Conservation (phyloP, 2,329 filamentous ascomycete species). For the Leptographium flavum region DNA sequence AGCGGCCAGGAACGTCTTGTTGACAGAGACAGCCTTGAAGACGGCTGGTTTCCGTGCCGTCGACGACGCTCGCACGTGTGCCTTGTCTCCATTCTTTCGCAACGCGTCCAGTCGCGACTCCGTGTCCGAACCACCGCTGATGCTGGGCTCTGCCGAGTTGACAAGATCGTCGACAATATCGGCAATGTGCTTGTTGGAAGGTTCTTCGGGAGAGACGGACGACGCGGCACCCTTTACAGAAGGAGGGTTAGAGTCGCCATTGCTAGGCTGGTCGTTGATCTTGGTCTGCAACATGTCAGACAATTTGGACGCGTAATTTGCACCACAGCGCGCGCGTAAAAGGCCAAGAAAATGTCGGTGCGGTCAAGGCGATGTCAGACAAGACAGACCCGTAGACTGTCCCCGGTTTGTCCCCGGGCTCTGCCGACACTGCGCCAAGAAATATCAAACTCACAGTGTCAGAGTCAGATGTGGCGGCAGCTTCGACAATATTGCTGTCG, state of each 20-base stretch:
- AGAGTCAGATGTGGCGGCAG: slow-evolving; percentile 31
- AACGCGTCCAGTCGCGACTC: slow-evolving; percentile 43
- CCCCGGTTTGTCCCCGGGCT: neutral
- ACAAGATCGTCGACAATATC: slow-evolving; percentile 42
- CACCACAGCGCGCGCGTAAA: neutral
- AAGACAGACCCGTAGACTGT: too few species aligned
- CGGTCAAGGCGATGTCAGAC: too few species aligned
- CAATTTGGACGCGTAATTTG: neutral
- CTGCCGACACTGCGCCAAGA: neutral
- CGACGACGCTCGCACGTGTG: slow-evolving; percentile 43
- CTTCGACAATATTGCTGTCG: slow-evolving; percentile 38
- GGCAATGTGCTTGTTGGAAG: slow-evolving; percentile 42
- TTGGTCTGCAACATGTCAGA: too few species aligned
- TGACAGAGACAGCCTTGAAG: slow-evolving; percentile 78
- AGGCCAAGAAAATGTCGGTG: too few species aligned
- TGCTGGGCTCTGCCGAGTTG: slow-evolving; percentile 51
- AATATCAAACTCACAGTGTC: slow-evolving; percentile 27
- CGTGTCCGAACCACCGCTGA: slow-evolving; percentile 63
- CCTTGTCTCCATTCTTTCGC: slow-evolving; percentile 43
- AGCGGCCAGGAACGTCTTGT: slow-evolving; percentile 68
- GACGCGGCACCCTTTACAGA: slow-evolving; percentile 31
- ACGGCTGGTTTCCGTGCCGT: slow-evolving; percentile 59
- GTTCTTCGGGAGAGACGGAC: slow-evolving; percentile 28
- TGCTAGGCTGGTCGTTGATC: slow-evolving; percentile 25
- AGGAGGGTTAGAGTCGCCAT: slow-evolving; percentile 31